Base-by-base conservation (phyloP, 192 early-diverging fungal genomes). In the Pilaira anomala region DNA sequence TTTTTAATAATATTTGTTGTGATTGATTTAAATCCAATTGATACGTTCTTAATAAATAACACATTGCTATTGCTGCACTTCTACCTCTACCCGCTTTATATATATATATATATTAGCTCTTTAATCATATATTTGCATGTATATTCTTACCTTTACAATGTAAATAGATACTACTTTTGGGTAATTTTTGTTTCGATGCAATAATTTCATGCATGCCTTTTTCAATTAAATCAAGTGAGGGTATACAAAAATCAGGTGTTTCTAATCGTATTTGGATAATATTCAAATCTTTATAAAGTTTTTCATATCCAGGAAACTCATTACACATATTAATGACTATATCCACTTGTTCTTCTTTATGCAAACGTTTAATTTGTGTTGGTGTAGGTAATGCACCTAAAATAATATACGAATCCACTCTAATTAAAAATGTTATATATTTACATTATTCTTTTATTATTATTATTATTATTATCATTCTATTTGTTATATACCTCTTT, bases 301-400 rank as follows among this genome's bases (percentile, higher is more conserved):
- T 40, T 0, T 66, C 33, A 53, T 76, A 74, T 7, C 80, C 80
- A 13, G 52, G 50, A 30, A 81, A 81, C 39, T 81, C 80, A 14
- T 77, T 74, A 62, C 80, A 81, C 69, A 81, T 65, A 54, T 81
- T 81, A 29, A 81, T 60, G 19, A 81, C 61, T 21, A 50, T 62
- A 49, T 46, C n/a, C n/a, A 74, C 29, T 33, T 65, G 44, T 7
- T 68, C 41, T 8, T n/a, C 28, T 18, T 36, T 12, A 41, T 68
- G 66, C 52, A 74, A 6, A 1, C n/a, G 18, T 22, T 57, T 63
- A 21, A 74, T 74, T 22, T 61, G 63, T 26, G 57, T 28, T 0
- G 66, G 62, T 4, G 65, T 68, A 12, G 72, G 72, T 18, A 74
- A 36, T 16, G 72, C 72, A 13, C 72, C 72, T 16, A 74, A 51